Base-by-base conservation (phyloP, 2,329 filamentous ascomycete species). In the Ophiognomonia clavigignenti-juglandacearum region DNA sequence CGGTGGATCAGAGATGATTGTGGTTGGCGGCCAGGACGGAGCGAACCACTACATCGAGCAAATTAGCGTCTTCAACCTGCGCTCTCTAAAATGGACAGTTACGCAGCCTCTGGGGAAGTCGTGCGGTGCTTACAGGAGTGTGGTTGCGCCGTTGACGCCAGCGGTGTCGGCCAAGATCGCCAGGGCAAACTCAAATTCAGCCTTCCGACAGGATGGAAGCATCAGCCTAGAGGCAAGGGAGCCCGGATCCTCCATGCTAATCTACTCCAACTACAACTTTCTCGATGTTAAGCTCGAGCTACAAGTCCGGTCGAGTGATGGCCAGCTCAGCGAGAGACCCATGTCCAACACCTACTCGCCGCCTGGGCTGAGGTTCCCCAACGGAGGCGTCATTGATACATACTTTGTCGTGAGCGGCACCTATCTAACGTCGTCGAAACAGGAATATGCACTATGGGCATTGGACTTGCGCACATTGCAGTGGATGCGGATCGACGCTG, bases 231-330 rank as follows among this genome's bases (percentile, higher is more conserved):
- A 83, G 53, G 64, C 71, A 4, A 72, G 74, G 24, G 80, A 84
- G 41, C 64, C 76, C 0, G 79, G 78, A 6, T 81, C 80, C 2
- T 83, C 82, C 2, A 96, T 97, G 90, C 77, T 98, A 53, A 95
- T 98, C 38, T 98, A 98, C 65, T 97, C 92, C 20, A 98, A 98
- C 63, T 98, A 98, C 68, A 97, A 98, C 66, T 98, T 98, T 60
- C 67, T 98, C 46, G 92, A 98, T 58, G 93, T 98, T 55, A 97
- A 96, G 64, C 72, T 98, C 20, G 93, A 98, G 65, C 72, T 98
- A 31, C 93, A 97, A 65, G 82, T 98, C 39, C 82, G 93, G 43
- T 75, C 86, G 8, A 80, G 88, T 1, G 91, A 97, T 62, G 92
- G 93, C 24, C 83, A 82, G 0, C 70, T 98, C 44, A 80, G 82